Evolutionary conservation across 2,329 filamentous ascomycete species (phyloP), one percentile per base, ranked within the genome.

Genomic region (Penicillium griseofulvum): DNA sequence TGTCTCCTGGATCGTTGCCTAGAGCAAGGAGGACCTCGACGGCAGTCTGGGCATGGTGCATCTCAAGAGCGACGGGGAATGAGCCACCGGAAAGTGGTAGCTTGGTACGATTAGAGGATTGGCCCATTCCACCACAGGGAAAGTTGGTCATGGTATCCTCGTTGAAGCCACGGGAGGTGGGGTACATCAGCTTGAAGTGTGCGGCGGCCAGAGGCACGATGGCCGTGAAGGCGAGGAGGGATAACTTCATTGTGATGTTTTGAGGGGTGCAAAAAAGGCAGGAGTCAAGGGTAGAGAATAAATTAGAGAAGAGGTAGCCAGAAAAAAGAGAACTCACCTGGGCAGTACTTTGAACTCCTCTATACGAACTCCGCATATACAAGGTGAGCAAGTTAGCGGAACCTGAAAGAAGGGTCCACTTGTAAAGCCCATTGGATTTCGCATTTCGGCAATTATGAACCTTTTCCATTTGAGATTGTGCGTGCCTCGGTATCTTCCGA

Each of bases 181-280:
- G 83, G 59, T 78, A 84, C 34, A 76, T 68, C 68, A 86, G 76
- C 4, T 75, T 66, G 74, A 84, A 86, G 66, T 86, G 83, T 16
- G 82, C 83, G 38, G 80, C 71, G 17, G 75, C 73, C 43, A 80
- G 62, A 52, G 79, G 74, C 44, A 76, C 69, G 52, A 80, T 68
- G 50, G 73, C 66, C 58, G 77, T 65, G 49, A 77, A 68, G 36
- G 71, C 55, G 47, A 70, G 49, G 45, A 70, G 55, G 43, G 77
- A 65, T 52, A 74, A 52, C 57, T 70, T 68, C 71, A 71, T 72
- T 22, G 26, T 62, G 49, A 28, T 12, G 28, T 16, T 45, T 4
- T n/a, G 22, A 19, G 9, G 26, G 9, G 10, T 10, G 12, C 26
- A 4, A 16, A 9, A 46, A 17, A n/a, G 4, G 33, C 16, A 3